Conservation (phyloP, 176 grass and related monocot genomes). For the Hyparrhenia diplandra region DNA sequence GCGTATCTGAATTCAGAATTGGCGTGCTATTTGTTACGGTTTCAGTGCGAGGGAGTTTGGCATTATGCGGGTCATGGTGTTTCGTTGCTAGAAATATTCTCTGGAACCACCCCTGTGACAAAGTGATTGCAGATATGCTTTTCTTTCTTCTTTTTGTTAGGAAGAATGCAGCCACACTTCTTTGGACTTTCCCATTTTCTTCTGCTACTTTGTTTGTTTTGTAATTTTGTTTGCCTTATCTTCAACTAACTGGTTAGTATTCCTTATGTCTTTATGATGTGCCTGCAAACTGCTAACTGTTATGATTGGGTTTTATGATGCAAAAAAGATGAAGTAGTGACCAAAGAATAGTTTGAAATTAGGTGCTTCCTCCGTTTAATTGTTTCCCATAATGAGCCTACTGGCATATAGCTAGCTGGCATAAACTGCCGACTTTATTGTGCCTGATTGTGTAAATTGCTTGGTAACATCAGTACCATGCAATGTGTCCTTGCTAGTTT, state of each 20-base stretch:
- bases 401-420: background rate
- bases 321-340: background rate
- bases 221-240: background rate
- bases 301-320: background rate
- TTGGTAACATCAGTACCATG: background rate
- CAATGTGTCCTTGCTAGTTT: background rate
- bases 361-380: background rate
- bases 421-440: background rate
- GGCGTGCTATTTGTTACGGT: background rate
- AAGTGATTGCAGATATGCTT: background rate
- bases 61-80: background rate
- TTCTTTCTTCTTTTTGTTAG: background rate
- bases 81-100: background rate
- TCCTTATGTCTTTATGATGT: background rate
- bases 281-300: background rate
- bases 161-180: background rate
- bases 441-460: background rate
- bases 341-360: background rate
- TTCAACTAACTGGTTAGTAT: background rate
- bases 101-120: background rate
- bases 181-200: background rate
- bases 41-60: background rate
- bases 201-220: background rate
- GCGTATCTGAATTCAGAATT: background rate
- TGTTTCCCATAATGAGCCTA: background rate